Evolutionary conservation across 2,329 filamentous ascomycete species (phyloP).

Genomic region (Colletotrichum neosansevieriae): DNA sequence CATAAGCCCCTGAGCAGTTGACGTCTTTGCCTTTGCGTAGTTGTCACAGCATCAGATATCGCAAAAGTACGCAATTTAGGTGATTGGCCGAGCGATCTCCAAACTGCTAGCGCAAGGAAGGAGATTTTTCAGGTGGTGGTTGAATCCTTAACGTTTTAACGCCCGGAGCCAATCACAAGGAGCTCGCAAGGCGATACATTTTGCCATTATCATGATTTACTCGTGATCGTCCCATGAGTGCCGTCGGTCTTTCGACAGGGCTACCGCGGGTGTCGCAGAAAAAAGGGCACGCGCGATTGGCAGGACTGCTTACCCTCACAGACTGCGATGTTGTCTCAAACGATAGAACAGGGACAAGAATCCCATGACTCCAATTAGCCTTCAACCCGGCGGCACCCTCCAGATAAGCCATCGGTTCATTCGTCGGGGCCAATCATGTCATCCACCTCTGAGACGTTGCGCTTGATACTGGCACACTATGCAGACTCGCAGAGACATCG

Average conservation of each 20-base stretch:
- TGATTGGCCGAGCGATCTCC: constrained; percentile 6
- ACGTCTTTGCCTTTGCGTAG: constrained; percentile 4
- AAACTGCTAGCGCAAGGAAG: background rate
- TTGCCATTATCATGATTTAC: constrained; percentile 6
- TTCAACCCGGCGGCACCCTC: constrained; percentile 33
- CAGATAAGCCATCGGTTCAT: constrained; percentile 34
- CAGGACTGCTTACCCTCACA: background rate
- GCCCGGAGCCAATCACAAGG: constrained; percentile 5
- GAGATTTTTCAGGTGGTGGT: background rate
- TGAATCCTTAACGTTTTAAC: background rate
- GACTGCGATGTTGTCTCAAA: constrained; percentile 29
- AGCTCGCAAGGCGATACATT: constrained; percentile 11
- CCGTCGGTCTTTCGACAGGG: constrained; percentile 28
- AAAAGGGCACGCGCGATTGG: constrained; percentile 1
- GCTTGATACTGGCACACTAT: constrained; percentile 15
- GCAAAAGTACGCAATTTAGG: background rate
- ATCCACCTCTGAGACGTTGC: constrained; percentile 4
- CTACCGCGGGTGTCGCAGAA: constrained; percentile 27
- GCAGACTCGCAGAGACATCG: constrained; percentile 14
- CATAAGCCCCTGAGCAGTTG: background rate
- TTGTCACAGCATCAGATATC: background rate
- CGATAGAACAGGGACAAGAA: constrained; percentile 35
- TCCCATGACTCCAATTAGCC: constrained; percentile 37
- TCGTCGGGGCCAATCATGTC: constrained; percentile 22
- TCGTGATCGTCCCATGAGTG: constrained; percentile 23